Percentiles rank a stretch among this genome's conserved stretches.
These are phyloP conservation scores for Crepidotus sp. DNA, from an alignment of 1,284 basidiomycete genomes.

Conservation along the genomic window DNA sequence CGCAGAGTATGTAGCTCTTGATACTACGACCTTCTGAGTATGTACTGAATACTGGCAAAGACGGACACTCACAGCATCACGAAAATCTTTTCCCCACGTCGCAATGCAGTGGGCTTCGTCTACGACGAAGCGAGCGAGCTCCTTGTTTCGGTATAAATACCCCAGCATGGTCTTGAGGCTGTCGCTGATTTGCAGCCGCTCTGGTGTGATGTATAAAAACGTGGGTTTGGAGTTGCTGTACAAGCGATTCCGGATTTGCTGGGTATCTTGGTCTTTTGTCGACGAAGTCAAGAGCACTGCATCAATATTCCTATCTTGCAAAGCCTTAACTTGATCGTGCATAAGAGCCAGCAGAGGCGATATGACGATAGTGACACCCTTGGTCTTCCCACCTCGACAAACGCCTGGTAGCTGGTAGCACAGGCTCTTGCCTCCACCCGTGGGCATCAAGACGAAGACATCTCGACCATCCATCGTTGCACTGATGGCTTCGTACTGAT, in stretches of 20 bases:
- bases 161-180: slow-evolving; percentile 50
- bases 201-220: slow-evolving; percentile 90
- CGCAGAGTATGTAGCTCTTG: slow-evolving; percentile 41
- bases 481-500: slow-evolving; percentile 85
- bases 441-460: slow-evolving; percentile 82
- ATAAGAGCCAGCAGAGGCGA: slow-evolving; percentile 89
- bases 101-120: slow-evolving; percentile 95
- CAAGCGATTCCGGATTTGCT: slow-evolving; percentile 31
- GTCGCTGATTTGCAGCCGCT: slow-evolving; percentile 67
- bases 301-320: slow-evolving; percentile 61
- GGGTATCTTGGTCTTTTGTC: slow-evolving; percentile 45
- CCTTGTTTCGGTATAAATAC: slow-evolving; percentile 44
- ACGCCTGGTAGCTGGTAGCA: slow-evolving; percentile 87
- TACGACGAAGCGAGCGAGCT: slow-evolving; percentile 85
- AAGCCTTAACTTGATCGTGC: slow-evolving; percentile 76
- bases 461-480: slow-evolving; percentile 76
- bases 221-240: slow-evolving; percentile 31
- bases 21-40: slow-evolving; percentile 31
- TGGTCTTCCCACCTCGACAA: slow-evolving; percentile 61
- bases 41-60: not conserved
- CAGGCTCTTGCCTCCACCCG: slow-evolving; percentile 32
- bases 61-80: slow-evolving; percentile 50
- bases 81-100: slow-evolving; percentile 81
- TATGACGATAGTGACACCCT: slow-evolving; percentile 85
- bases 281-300: slow-evolving; percentile 49